phyloP scores from a whole-genome alignment of 352 stramenopile genomes.

The Globisporangium middletonii region DNA sequence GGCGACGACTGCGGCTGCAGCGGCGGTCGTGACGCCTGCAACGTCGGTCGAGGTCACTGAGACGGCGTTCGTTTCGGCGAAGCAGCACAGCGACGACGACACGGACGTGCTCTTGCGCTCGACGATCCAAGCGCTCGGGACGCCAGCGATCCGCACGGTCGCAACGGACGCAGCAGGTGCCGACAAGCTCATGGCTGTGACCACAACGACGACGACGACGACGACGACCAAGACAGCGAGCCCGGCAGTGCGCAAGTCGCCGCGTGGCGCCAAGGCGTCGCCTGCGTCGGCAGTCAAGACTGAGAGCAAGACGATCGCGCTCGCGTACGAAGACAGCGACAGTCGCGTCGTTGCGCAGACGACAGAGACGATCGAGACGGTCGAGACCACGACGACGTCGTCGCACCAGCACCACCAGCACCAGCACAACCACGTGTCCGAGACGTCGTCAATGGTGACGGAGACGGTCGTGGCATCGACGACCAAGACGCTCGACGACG shows the following conservation, averaged over 20 bases:
- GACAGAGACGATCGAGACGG: conserved; percentile 8
- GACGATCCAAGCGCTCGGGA: conserved; percentile 33
- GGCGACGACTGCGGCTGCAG: neutral
- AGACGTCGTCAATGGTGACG: conserved; percentile 3
- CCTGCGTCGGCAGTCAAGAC: conserved; percentile 8
- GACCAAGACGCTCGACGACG: conserved; percentile 4
- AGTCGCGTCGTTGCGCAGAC: conserved; percentile 9
- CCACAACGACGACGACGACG: conserved; percentile 1
- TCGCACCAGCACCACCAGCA: neutral
- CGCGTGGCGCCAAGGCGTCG: conserved; percentile 10
- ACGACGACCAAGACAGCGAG: conserved; percentile 10
- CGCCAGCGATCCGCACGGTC: conserved; percentile 16
- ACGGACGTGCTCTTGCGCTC: conserved; percentile 45
- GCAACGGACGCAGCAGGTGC: neutral
- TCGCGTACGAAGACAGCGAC: conserved; percentile 47
- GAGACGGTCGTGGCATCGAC: conserved; percentile 7
- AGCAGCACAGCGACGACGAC: conserved; percentile 42
- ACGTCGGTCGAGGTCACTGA: conserved; percentile 16
- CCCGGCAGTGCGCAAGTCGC: conserved; percentile 10
- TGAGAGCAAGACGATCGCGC: conserved; percentile 26
- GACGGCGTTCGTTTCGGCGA: conserved; percentile 9
- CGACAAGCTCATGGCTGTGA: conserved; percentile 3
- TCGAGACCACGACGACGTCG: conserved; percentile 1
- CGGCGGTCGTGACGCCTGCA: conserved; percentile 16
- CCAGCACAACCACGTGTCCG: neutral